phyloP scores from a whole-genome alignment of 1,139 yeast species.

The Blastobotrys aristatus region DNA sequence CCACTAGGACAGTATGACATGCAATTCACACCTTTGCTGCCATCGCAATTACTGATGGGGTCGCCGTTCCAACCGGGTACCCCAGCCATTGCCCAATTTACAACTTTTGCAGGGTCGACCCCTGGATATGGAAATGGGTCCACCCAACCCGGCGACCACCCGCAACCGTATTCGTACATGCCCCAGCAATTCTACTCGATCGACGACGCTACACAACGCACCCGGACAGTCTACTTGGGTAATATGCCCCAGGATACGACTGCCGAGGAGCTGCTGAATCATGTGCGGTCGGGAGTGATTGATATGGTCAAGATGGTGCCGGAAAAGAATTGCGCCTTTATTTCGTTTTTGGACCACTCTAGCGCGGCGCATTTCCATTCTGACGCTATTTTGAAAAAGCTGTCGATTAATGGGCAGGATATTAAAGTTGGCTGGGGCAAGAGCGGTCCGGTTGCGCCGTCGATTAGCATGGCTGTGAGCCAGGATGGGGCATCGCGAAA shows the following conservation, averaged over 20 bases:
- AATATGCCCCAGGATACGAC: constrained; percentile 80
- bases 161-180: constrained; percentile 18
- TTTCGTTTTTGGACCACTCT: constrained; percentile 43
- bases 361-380: constrained; percentile 47
- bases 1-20: constrained; percentile 35
- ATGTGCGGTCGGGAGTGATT: constrained; percentile 85
- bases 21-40: constrained; percentile 53
- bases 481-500: constrained; percentile 89
- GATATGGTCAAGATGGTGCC: constrained; percentile 59
- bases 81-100: constrained; percentile 31
- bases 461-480: constrained; percentile 67
- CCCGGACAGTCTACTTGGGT: constrained; percentile 84
- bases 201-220: constrained; percentile 23
- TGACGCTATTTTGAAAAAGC: constrained; percentile 43
- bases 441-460: constrained; percentile 59
- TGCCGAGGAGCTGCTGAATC: constrained; percentile 77
- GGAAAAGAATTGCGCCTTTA: constrained; percentile 45
- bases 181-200: constrained; percentile 17
- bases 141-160: neutral
- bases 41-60: constrained; percentile 60
- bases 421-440: constrained; percentile 64
- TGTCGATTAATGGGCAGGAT: constrained; percentile 43
- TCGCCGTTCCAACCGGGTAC: constrained; percentile 57
- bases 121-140: constrained; percentile 9
- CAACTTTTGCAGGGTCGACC: constrained; percentile 30